These are phyloP conservation scores for Nannizziopsis barbatae DNA, from an alignment of 2,329 filamentous ascomycete genomes.

Conservation along the genomic window DNA sequence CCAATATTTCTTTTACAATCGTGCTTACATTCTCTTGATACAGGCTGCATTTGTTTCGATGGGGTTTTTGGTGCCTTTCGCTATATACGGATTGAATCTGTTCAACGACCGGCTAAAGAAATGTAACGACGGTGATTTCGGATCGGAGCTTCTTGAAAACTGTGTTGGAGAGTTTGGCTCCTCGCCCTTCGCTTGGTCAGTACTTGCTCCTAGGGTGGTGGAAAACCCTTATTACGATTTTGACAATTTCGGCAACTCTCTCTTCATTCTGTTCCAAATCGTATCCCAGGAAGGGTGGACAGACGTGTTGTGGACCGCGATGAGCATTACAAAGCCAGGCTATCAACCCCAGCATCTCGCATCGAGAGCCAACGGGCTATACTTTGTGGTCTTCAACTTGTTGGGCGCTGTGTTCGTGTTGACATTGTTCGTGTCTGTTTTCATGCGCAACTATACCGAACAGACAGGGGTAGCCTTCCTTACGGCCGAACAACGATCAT, in stretches of 20 bases:
- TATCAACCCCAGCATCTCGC: constrained; percentile 59
- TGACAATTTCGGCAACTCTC: constrained; percentile 82
- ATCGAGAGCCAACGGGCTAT: constrained; percentile 75
- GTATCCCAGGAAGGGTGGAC: constrained; percentile 98
- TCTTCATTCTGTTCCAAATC: constrained; percentile 97
- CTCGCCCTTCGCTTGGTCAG: constrained; percentile 69
- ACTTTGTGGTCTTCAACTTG: constrained; percentile 94
- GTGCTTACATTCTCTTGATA: constrained; percentile 1
- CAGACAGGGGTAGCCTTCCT: constrained; percentile 94
- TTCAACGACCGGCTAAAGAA: constrained; percentile 70
- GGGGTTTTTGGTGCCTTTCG: constrained; percentile 88
- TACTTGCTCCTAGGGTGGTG: constrained; percentile 71
- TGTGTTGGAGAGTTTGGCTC: constrained; percentile 77
- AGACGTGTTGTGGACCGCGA: constrained; percentile 76
- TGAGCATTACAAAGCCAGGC: constrained; percentile 67
- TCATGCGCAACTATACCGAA: constrained; percentile 99
- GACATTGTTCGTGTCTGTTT: constrained; percentile 95
- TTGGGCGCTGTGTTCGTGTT: constrained; percentile 92
- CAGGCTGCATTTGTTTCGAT: constrained; percentile 82
- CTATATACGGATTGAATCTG: constrained; percentile 86
- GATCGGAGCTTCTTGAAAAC: constrained; percentile 51
- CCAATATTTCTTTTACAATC: neutral
- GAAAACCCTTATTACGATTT: constrained; percentile 81
- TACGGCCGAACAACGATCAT: constrained; percentile 90
- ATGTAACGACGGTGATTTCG: constrained; percentile 62